Evolutionary conservation across 371 early-diverging fungal species (phyloP).

Genomic region (Conidiobolus incongruus): DNA sequence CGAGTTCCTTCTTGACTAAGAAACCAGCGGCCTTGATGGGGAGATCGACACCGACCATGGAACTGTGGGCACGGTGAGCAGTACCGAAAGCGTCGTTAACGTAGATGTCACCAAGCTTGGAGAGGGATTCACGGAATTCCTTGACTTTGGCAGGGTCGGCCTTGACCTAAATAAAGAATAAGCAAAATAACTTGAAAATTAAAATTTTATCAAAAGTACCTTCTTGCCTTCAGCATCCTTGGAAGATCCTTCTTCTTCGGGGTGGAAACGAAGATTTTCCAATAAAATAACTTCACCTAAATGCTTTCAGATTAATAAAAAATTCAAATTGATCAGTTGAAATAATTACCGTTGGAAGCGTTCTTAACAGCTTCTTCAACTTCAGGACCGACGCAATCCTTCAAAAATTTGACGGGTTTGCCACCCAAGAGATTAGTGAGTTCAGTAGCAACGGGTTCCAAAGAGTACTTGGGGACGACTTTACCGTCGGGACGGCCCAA

Average conservation of each 20-base stretch:
- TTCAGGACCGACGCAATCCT: conserved; percentile 79
- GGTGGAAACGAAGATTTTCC: conserved; percentile 97
- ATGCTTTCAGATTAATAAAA: too few relatives aligned
- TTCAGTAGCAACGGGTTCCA: conserved; percentile 82
- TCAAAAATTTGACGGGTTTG: conserved; percentile 73
- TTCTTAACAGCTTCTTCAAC: conserved; percentile 63
- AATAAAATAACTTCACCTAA: conserved; percentile 66
- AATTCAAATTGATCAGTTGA: neutral
- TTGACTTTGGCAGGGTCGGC: conserved; percentile 59
- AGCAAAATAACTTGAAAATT: neutral
- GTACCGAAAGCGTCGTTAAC: conserved; percentile 99
- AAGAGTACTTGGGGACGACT: conserved; percentile 64
- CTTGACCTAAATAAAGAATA: conserved; percentile 32
- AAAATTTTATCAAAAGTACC: conserved; percentile 8
- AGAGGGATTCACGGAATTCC: conserved; percentile 74
- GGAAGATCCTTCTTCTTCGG: conserved; percentile 92
- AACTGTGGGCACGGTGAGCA: conserved; percentile 91
- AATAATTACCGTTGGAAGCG: conserved; percentile 32
- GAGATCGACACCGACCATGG: conserved; percentile 90
- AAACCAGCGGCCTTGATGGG: conserved; percentile 85
- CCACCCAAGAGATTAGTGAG: conserved; percentile 55
- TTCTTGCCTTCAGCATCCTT: conserved; percentile 80
- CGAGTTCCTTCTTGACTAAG: conserved; percentile 97
- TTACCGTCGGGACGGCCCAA: conserved; percentile 96
- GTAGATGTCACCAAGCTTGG: conserved; percentile 88